Conservation (phyloP, 2,329 filamentous ascomycete genomes). For the Penicillium sp. region DNA sequence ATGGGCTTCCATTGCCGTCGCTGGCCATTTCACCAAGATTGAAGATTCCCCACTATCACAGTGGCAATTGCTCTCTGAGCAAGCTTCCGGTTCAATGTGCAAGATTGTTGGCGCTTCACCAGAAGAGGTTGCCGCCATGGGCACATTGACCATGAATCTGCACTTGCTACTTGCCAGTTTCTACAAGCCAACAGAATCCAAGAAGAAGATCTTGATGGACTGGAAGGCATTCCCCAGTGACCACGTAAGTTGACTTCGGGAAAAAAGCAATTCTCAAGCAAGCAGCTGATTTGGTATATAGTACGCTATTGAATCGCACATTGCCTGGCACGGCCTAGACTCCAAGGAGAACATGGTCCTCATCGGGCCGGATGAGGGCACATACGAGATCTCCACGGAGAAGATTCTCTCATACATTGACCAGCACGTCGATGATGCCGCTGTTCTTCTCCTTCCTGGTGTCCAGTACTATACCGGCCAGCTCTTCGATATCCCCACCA, state of each 20-base stretch:
- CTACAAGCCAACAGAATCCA: constrained; percentile 69
- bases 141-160: constrained; percentile 79
- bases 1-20: constrained; percentile 81
- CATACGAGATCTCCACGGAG: constrained; percentile 69
- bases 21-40: constrained; percentile 77
- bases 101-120: constrained; percentile 74
- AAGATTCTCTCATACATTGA: constrained; percentile 76
- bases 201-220: constrained; percentile 80
- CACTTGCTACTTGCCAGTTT: constrained; percentile 83
- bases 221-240: constrained; percentile 89
- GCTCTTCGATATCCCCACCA: constrained; percentile 77
- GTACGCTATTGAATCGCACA: constrained; percentile 83
- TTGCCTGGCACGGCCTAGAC: constrained; percentile 71
- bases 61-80: constrained; percentile 81
- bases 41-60: constrained; percentile 69
- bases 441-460: constrained; percentile 79
- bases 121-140: constrained; percentile 82
- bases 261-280: not conserved
- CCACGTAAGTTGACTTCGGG: constrained; percentile 59
- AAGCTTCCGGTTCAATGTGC: constrained; percentile 71
- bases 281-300: constrained; percentile 44
- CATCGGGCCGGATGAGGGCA: constrained; percentile 66
- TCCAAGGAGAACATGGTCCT: constrained; percentile 73
- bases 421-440: constrained; percentile 71
- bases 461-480: constrained; percentile 94